Percentiles rank a stretch among this genome's conserved stretches.
phyloP scores from a whole-genome alignment of 2,329 filamentous ascomycete genomes.

The Ophiostoma angusticollis region DNA sequence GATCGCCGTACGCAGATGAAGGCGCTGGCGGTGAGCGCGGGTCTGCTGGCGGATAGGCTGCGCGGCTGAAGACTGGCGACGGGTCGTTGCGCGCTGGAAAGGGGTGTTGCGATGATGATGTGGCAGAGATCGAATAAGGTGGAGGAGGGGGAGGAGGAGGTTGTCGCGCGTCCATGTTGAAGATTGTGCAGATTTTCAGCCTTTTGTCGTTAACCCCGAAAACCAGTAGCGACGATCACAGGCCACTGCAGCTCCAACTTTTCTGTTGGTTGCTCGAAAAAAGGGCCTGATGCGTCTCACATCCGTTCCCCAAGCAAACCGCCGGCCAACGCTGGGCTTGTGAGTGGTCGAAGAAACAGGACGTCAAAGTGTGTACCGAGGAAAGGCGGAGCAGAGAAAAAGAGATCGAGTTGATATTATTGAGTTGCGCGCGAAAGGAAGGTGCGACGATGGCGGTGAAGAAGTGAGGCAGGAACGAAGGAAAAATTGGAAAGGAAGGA shows the following conservation, averaged over 20 bases:
- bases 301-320: too few relatives aligned
- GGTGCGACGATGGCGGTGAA: not conserved
- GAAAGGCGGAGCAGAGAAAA: not conserved
- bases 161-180: slow-evolving; percentile 26
- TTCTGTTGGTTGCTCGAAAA: not conserved
- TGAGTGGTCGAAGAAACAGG: too few relatives aligned
- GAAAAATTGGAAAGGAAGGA: not conserved
- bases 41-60: slow-evolving; percentile 17
- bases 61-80: slow-evolving; percentile 21
- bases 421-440: not conserved
- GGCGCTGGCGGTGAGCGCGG: slow-evolving; percentile 15
- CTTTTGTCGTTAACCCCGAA: not conserved
- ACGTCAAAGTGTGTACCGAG: not conserved
- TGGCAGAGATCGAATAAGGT: slow-evolving; percentile 3
- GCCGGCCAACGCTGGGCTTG: too few relatives aligned
- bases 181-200: slow-evolving; percentile 10
- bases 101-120: slow-evolving; percentile 16
- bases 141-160: slow-evolving; percentile 17
- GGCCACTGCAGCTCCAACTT: too few relatives aligned
- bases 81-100: slow-evolving; percentile 22
- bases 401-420: too few relatives aligned
- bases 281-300: slow-evolving; percentile 7
- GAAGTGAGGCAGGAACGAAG: not conserved
- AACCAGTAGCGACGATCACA: not conserved
- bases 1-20: slow-evolving; percentile 18